phyloP scores from a whole-genome alignment of 106 monocot species.

The Chionographis japonica region DNA sequence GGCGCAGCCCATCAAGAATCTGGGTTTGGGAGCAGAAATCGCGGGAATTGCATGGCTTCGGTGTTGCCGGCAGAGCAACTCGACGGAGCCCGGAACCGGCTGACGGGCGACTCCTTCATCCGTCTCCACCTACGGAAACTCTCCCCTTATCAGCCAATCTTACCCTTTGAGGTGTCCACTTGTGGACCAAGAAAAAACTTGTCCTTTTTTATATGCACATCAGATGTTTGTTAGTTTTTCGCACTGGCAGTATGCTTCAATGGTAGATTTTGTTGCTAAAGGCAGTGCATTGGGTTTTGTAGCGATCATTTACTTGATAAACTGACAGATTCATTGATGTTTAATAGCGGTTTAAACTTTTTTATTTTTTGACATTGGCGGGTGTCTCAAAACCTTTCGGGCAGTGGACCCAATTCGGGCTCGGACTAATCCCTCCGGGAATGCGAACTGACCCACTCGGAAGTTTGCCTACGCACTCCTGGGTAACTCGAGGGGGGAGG shows the following conservation, averaged over 20 bases:
- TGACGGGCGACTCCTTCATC: constrained; percentile 85
- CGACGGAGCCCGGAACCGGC: constrained; percentile 11
- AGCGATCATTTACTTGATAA: too few species aligned
- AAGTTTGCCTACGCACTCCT: too few species aligned
- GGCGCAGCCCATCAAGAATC: constrained; percentile 3
- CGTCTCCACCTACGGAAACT: constrained; percentile 79
- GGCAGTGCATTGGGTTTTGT: too few species aligned
- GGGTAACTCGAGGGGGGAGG: too few species aligned
- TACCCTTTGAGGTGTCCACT: constrained; percentile 81
- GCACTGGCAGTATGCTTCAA: neutral
- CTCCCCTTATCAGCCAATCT: constrained; percentile 84
- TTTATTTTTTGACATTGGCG: too few species aligned
- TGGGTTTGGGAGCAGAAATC: neutral
- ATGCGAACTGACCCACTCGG: too few species aligned
- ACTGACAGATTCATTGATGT: too few species aligned
- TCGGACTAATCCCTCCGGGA: too few species aligned
- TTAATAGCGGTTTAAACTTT: neutral
- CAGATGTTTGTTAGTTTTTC: constrained; percentile 23
- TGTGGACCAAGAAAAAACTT: neutral
- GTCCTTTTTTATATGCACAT: constrained; percentile 6
- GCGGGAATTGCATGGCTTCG: constrained; percentile 33
- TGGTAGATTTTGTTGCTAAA: neutral
- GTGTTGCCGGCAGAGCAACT: constrained; percentile 32
- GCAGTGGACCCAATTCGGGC: too few species aligned
- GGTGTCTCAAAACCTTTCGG: too few species aligned